A percentile compares a stretch with the other conserved stretches of the same genome.
Evolutionary conservation across 2,329 filamentous ascomycete species (phyloP).

Genomic region (Incumbomyces lentus): DNA sequence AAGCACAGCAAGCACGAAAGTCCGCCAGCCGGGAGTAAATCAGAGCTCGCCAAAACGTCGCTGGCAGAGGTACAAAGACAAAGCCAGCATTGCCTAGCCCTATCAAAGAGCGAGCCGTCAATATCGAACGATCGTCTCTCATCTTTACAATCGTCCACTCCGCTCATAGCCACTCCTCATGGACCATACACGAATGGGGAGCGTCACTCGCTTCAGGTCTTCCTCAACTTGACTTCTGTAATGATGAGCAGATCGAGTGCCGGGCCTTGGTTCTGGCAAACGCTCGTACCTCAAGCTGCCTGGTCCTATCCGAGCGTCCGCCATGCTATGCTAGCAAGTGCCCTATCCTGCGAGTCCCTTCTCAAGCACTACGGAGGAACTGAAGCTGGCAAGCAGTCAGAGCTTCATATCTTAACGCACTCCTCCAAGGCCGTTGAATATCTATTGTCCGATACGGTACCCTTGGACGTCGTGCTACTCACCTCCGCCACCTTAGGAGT

Average conservation of each 20-base stretch:
- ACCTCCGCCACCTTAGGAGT: constrained; percentile 10
- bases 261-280: constrained; percentile 8
- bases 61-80: neutral
- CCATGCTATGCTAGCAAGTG: constrained; percentile 13
- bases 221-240: neutral
- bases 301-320: constrained; percentile 9
- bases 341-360: constrained; percentile 10
- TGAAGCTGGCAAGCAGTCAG: neutral
- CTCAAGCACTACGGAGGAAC: neutral
- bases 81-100: neutral
- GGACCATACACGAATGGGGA: constrained; percentile 1
- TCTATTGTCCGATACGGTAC: constrained; percentile 4
- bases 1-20: neutral
- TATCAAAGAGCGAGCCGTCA: neutral
- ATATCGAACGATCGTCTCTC: too few relatives aligned
- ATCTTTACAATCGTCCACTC: neutral
- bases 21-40: neutral
- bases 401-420: constrained; percentile 2
- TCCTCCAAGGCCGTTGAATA: constrained; percentile 8
- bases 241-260: constrained; percentile 1
- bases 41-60: neutral
- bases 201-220: neutral
- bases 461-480: constrained; percentile 9
- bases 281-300: constrained; percentile 10
- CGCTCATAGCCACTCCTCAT: neutral